Conservation (phyloP, 2,329 filamentous ascomycete species). For the Ilyonectria mors-panacis region DNA sequence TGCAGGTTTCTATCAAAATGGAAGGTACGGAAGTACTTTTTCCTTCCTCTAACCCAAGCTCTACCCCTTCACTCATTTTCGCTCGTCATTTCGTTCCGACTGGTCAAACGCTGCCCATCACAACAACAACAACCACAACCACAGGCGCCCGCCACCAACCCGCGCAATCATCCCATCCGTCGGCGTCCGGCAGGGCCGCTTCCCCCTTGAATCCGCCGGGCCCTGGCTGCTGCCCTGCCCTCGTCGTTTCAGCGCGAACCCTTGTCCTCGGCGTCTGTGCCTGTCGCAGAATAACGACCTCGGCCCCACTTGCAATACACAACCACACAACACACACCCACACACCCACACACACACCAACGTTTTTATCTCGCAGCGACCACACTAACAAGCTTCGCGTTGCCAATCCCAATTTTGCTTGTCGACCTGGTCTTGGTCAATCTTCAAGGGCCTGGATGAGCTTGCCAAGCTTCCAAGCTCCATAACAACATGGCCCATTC, state of each 20-base stretch:
- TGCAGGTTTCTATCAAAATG: not conserved
- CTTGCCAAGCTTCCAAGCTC: not conserved
- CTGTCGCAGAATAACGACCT: constrained; percentile 34
- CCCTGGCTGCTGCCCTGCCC: not conserved
- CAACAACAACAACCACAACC: not conserved
- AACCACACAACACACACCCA: not conserved
- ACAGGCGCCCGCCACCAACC: not conserved
- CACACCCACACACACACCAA: not conserved
- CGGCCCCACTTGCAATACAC: constrained; percentile 13
- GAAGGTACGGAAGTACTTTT: not conserved
- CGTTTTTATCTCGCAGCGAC: not conserved
- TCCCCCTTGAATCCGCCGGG: not conserved
- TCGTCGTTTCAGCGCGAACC: constrained; percentile 26
- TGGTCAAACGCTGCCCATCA: not conserved
- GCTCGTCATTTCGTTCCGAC: constrained; percentile 3
- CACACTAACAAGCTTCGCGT: not conserved
- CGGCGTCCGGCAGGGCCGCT: constrained; percentile 1
- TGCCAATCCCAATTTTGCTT: not conserved
- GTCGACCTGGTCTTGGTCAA: not conserved
- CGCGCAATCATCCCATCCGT: constrained; percentile 8
- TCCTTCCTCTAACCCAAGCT: not conserved
- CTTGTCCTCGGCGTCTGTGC: constrained; percentile 19
- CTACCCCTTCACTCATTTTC: not conserved
- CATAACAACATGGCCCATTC: not conserved
- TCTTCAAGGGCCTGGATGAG: not conserved